Evolutionary conservation across 169 alveolate species (phyloP), one percentile per base, ranked within the genome.

Genomic region (Plasmodium adleri): DNA sequence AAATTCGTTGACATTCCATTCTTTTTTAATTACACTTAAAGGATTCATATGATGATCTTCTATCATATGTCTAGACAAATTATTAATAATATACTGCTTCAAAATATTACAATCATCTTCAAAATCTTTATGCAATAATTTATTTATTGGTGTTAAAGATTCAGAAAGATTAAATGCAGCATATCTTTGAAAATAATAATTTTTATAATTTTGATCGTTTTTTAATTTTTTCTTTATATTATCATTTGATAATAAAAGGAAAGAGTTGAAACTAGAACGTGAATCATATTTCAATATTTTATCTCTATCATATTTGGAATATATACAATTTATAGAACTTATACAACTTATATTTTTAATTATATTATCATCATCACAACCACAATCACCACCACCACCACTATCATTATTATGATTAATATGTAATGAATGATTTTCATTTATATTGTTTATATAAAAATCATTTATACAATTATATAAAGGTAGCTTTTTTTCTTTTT

Each of bases 61-160:
- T 66, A 50, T 50, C 74, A 78, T 78, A n/a, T 78, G 89, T 32
- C 7, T 59, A 24, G 52, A 50, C 12, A 78, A 45, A 56, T 78
- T 58, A 20, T 66, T 78, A 64, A 78, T 66, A 32, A 64, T 17
- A 45, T 66, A 78, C 17, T 64, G 71, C 47, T 78, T 78, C n/a
- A 78, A 1, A 58, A 22, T 17, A 12, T 78, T 54, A 59, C 89
- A 78, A 17, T 66, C 67, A 2, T 78, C 54, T 12, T 43, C n/a
- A 71, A 78, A 78, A 50, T 63, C 66, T 3, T 24, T 26, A 47
- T 78, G 26, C 10, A 47, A 8, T 50, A 43, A 22, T 50, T 70
- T 78, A 24, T 78, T 78, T 20, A 78, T 78, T 52, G 89, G 89
- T n/a, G 89, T 64, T 24, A 78, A 70, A 0, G 62, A n/a, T 52